These are phyloP conservation scores for Pyrrhoderma noxium DNA, from an alignment of 1,284 basidiomycete genomes.

Conservation along the genomic window DNA sequence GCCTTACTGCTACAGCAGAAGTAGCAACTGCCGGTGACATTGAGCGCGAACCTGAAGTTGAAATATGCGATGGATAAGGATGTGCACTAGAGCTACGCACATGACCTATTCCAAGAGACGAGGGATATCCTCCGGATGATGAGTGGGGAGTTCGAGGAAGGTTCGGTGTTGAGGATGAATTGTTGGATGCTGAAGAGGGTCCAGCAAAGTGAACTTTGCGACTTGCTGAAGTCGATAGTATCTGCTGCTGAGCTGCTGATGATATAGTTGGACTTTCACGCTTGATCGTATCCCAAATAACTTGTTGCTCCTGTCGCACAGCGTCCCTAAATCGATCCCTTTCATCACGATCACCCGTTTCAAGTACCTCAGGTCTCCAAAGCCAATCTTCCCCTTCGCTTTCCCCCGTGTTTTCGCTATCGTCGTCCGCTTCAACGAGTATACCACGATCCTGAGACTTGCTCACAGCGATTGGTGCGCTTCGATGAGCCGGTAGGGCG, in stretches of 20 bases:
- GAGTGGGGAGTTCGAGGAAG: slow-evolving; percentile 13
- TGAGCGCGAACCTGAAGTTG: slow-evolving; percentile 2
- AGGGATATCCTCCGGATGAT: background rate
- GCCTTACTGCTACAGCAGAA: background rate
- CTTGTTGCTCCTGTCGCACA: slow-evolving; percentile 14
- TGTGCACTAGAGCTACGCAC: slow-evolving; percentile 3
- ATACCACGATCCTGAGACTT: slow-evolving; percentile 3
- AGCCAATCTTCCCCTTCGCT: slow-evolving; percentile 12
- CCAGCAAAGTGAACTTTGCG: slow-evolving; percentile 14
- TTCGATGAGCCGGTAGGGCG: background rate
- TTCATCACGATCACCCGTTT: background rate
- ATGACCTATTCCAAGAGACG: background rate
- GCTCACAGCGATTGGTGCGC: background rate
- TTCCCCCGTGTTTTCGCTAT: background rate
- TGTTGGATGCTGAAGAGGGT: background rate
- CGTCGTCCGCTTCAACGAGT: slow-evolving; percentile 8
- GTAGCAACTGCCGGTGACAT: slow-evolving; percentile 10
- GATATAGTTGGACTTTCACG: background rate
- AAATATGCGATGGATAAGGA: slow-evolving; percentile 2
- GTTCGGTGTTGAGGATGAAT: slow-evolving; percentile 1
- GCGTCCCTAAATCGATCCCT: slow-evolving; percentile 8
- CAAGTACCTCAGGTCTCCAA: slow-evolving; percentile 12
- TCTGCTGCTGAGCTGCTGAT: slow-evolving; percentile 1
- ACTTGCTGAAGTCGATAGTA: background rate
- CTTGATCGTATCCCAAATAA: slow-evolving; percentile 13